Conservation (phyloP, 2,329 filamentous ascomycete species). For the Ampelomyces quisqualis region DNA sequence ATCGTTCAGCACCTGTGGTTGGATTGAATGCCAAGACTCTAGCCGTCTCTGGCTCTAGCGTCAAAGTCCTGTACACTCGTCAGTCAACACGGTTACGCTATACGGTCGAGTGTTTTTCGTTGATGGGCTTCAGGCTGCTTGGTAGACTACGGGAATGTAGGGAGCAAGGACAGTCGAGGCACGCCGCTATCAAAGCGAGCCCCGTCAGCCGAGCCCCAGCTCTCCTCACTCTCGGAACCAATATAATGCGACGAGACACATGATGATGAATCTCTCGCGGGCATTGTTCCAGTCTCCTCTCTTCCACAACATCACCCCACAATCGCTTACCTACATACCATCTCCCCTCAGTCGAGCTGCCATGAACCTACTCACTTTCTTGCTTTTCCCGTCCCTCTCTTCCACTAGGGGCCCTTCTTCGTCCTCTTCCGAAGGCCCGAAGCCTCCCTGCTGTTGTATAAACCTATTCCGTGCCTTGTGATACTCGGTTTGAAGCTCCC, state of each 20-base stretch:
- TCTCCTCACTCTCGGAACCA: constrained; percentile 36
- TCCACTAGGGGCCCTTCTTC: constrained; percentile 65
- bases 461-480: constrained; percentile 79
- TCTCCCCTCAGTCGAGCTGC: constrained; percentile 60
- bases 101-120: too few relatives aligned
- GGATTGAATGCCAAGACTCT: too few relatives aligned
- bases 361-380: constrained; percentile 71
- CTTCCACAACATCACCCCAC: too few relatives aligned
- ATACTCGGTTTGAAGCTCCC: constrained; percentile 80
- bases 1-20: too few relatives aligned
- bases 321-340: constrained; percentile 35
- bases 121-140: too few relatives aligned
- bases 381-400: constrained; percentile 60
- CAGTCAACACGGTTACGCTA: too few relatives aligned
- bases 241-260: constrained; percentile 44
- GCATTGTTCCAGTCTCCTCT: constrained; percentile 34
- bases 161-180: constrained; percentile 32
- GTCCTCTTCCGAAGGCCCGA: constrained; percentile 67
- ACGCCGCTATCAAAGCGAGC: constrained; percentile 30
- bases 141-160: constrained; percentile 28
- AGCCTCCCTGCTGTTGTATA: constrained; percentile 81
- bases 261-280: constrained; percentile 41
- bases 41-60: too few relatives aligned
- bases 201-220: constrained; percentile 37
- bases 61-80: too few relatives aligned